A percentile compares a stretch with the other conserved stretches of the same genome.
phyloP scores from a whole-genome alignment of 495 filamentous ascomycete genomes.

The Neurospora hispaniola region DNA sequence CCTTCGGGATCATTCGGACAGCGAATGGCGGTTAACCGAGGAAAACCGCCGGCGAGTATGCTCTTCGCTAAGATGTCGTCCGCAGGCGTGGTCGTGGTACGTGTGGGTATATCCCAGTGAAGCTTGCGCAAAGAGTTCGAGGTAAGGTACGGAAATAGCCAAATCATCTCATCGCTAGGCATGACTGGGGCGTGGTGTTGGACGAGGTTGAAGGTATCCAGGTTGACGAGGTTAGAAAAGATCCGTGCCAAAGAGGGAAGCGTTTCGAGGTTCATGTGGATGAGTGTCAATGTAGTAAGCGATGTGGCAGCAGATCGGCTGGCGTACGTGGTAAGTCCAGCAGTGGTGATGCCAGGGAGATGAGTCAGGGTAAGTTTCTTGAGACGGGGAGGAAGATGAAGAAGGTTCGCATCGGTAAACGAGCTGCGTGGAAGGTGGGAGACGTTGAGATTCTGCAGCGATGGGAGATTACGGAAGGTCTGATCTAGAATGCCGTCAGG shows the following conservation, averaged over 20 bases:
- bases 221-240: slow-evolving; percentile 50
- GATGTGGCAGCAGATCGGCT: slow-evolving; percentile 44
- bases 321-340: slow-evolving; percentile 64
- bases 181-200: slow-evolving; percentile 54
- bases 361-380: slow-evolving; percentile 65
- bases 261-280: slow-evolving; percentile 56
- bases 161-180: slow-evolving; percentile 48
- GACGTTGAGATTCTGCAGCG: slow-evolving; percentile 61
- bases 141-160: slow-evolving; percentile 57
- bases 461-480: slow-evolving; percentile 53
- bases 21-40: slow-evolving; percentile 53
- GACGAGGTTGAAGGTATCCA: slow-evolving; percentile 59
- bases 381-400: slow-evolving; percentile 55
- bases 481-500: slow-evolving; percentile 57
- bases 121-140: slow-evolving; percentile 55
- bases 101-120: slow-evolving; percentile 70
- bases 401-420: slow-evolving; percentile 60
- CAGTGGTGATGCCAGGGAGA: slow-evolving; percentile 65
- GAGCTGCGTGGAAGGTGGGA: slow-evolving; percentile 60
- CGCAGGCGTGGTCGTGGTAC: slow-evolving; percentile 36
- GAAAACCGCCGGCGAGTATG: slow-evolving; percentile 62
- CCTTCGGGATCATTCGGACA: slow-evolving; percentile 68
- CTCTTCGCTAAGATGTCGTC: slow-evolving; percentile 64
- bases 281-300: slow-evolving; percentile 50
- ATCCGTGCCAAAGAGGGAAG: slow-evolving; percentile 65